Conservation (phyloP, 768 basidiomycete genomes). For the Termitomyces sp. region DNA sequence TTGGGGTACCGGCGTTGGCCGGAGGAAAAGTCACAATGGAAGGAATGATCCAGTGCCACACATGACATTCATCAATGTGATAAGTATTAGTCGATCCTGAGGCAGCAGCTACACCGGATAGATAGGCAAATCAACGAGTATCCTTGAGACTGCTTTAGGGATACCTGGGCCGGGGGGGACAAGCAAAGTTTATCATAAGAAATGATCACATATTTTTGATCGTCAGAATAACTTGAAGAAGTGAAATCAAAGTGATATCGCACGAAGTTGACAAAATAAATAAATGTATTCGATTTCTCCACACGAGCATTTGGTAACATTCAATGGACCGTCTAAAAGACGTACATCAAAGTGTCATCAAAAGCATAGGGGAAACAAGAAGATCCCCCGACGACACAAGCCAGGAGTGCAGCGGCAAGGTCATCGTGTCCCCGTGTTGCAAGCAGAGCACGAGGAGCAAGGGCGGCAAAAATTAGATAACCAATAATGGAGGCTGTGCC, state of each 20-base stretch:
- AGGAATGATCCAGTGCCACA: neutral
- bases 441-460: conserved; percentile 54
- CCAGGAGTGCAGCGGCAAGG: conserved; percentile 54
- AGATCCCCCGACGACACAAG: conserved; percentile 65
- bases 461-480: conserved; percentile 57
- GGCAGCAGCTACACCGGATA: neutral
- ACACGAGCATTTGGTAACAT: conserved; percentile 12
- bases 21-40: neutral
- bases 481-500: conserved; percentile 51
- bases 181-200: no score
- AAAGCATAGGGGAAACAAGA: conserved; percentile 1
- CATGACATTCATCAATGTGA: neutral
- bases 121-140: no score
- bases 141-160: no score
- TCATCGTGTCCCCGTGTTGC: conserved; percentile 54
- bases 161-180: no score
- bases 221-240: no score
- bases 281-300: no score
- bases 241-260: no score
- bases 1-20: neutral
- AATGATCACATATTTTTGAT: no score
- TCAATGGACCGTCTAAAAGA: conserved; percentile 6
- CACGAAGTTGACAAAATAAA: no score
- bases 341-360: conserved; percentile 6
- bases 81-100: neutral